Evolutionary conservation across 805 yeast genomes (phyloP), one percentile per base, ranked within the genome.

Genomic region (Pichia insulana): DNA sequence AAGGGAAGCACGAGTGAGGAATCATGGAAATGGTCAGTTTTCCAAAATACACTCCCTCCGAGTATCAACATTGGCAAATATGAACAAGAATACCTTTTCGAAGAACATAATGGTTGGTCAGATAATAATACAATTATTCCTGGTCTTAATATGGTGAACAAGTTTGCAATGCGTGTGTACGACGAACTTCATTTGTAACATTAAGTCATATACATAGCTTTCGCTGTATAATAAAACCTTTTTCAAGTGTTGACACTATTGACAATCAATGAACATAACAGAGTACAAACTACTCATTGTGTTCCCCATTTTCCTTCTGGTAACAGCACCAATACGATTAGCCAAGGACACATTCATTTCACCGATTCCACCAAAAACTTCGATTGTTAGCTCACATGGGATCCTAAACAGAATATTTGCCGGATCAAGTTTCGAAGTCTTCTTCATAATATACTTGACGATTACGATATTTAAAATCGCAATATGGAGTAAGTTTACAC

Each of bases 391-490:
- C 20, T 46, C 62, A 8, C 33, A 37, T n/a, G 58, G 62, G 10
- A 47, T 49, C 9, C 31, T 59, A 7, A 62, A 62, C 39, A 39
- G 22, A 4, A 30, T 50, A 4, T 50, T 62, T 44, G 65, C 62
- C 2, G 61, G 60, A 8, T 51, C 54, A 30, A 54, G 60, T 15
- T 62, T 62, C 43, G 58, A 60, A 36, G 40, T 52, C 12, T 62
- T 48, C 34, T 11, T 44, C 3, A 9, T 37, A 1, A 20, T 42
- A 9, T 53, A 52, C 36, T 18, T 43, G 3, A 20, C 46, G 20
- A 30, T 49, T 1, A 30, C 44, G 7, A 18, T 25, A 4, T 40
- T 37, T 20, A 50, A 48, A 31, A 26, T 34, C 6, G 25, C 36
- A n/a, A 12, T 30, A 2, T 26, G 43, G 36, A 37, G 35, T n/a